Base-by-base conservation (phyloP, 306 rosid species). In the Castanea sativa region DNA sequence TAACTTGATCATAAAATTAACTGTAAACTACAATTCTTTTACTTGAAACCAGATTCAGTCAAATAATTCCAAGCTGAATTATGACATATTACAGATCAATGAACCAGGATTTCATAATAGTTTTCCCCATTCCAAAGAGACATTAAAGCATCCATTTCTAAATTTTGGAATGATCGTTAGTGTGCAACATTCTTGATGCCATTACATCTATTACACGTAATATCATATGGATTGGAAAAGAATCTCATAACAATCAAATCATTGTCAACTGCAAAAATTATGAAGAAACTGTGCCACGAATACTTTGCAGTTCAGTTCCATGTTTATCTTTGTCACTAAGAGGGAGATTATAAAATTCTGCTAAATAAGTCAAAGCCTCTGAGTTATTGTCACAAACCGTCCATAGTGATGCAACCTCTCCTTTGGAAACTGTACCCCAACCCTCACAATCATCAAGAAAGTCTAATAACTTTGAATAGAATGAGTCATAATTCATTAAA, bases 401-500 rank as follows among this genome's bases (percentile, higher is more conserved):
- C 99, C 95, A 94, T 27, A 94, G 74, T 5, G 97, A 90, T 51
- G 87, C 73, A 63, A 92, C 89, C 88, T 94, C 99, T 73, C 97
- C 97, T 58, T 90, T 79, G 72, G 88, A 83, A 67, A 92, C 85
- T 52, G 97, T 91, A 60, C 99, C 99, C 93, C 90, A 87, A 27
- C 56, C 81, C 86, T 88, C 91, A 73, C 97, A 94, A 61, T 81
- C 89, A 30, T 81, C 70, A 9, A 94, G 86, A 80, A 94, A 92
- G 53, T 90, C 87, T 1, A 94, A 93, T 29, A 94, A 81, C 83
- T 91, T 94, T 6, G 90, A 91, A 71, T 92, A 94, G 81, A 80
- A 91, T 1, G 97, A 90, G 56, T 92, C 94, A 18, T 94, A 94
- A 83, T 94, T 94, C 99, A 92, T 92, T 89, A 94, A 71, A 61